Evolutionary conservation across 768 basidiomycete genomes (phyloP).

Genomic region (Suillus bovinus): DNA sequence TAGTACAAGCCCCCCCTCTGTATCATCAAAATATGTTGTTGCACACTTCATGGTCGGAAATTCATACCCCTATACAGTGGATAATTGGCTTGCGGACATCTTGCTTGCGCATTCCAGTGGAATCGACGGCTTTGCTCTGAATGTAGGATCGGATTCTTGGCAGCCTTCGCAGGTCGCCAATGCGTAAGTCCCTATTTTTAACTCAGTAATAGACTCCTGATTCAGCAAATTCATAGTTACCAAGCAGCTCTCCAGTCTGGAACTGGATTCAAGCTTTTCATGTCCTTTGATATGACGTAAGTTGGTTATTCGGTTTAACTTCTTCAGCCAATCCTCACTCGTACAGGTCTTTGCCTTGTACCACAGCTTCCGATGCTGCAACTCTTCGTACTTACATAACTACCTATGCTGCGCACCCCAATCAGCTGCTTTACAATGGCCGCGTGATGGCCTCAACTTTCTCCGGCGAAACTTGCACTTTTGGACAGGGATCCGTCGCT

Average conservation of each 20-base stretch:
- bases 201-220: conserved; percentile 7
- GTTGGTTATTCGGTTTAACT: conserved; percentile 21
- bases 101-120: conserved; percentile 54
- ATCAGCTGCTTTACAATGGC: conserved; percentile 51
- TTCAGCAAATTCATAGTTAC: conserved; percentile 42
- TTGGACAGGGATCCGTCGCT: conserved; percentile 52
- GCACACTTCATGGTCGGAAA: conserved; percentile 68
- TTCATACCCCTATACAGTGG: conserved; percentile 55
- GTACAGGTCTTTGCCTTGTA: conserved; percentile 55
- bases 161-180: conserved; percentile 59
- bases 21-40: conserved; percentile 46
- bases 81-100: conserved; percentile 51
- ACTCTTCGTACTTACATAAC: conserved; percentile 54
- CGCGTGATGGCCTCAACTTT: conserved; percentile 69
- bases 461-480: conserved; percentile 66
- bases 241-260: conserved; percentile 52
- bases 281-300: conserved; percentile 80
- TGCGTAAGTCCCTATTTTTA: conserved; percentile 46
- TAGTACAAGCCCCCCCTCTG: conserved; percentile 6
- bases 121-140: conserved; percentile 72
- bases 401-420: conserved; percentile 54
- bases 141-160: conserved; percentile 67
- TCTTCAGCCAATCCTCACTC: conserved; percentile 3
- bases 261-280: conserved; percentile 67
- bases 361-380: conserved; percentile 45